These are phyloP conservation scores for Acacia acuminata DNA, from an alignment of 306 rosid genomes.

Conservation along the genomic window DNA sequence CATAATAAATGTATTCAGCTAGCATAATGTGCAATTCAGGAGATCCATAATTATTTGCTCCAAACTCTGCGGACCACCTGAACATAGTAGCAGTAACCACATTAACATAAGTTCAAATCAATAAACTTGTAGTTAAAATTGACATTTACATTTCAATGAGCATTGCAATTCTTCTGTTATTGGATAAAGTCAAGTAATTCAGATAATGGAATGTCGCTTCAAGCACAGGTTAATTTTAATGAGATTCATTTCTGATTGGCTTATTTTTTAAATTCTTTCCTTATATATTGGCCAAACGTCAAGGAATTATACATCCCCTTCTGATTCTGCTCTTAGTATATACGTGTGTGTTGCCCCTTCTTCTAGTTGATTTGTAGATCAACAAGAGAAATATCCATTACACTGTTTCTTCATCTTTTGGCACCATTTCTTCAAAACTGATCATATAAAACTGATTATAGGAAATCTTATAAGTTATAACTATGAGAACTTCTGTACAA, in stretches of 20 bases:
- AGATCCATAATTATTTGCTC: constrained; percentile 65
- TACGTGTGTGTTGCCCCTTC: not conserved
- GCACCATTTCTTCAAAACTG: not conserved
- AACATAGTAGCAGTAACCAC: not conserved
- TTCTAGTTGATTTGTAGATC: not conserved
- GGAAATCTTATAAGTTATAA: not conserved
- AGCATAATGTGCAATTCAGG: constrained; percentile 86
- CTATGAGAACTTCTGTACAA: constrained; percentile 14
- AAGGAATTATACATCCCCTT: not conserved
- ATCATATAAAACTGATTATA: not conserved
- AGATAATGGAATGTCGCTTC: not conserved
- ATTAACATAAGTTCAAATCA: not conserved
- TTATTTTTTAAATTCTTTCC: not conserved
- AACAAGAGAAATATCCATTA: not conserved
- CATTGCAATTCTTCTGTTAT: not conserved
- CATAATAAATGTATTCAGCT: constrained; percentile 87
- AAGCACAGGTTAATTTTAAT: not conserved
- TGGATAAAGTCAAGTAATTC: not conserved
- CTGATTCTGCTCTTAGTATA: not conserved
- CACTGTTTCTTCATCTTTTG: not conserved
- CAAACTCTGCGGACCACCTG: constrained; percentile 96
- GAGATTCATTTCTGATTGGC: not conserved
- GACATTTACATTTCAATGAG: constrained; percentile 2
- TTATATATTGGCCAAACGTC: not conserved
- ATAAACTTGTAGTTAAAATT: not conserved